These are phyloP conservation scores for Russula griseocarnosa DNA, from an alignment of 768 basidiomycete genomes.

Conservation along the genomic window DNA sequence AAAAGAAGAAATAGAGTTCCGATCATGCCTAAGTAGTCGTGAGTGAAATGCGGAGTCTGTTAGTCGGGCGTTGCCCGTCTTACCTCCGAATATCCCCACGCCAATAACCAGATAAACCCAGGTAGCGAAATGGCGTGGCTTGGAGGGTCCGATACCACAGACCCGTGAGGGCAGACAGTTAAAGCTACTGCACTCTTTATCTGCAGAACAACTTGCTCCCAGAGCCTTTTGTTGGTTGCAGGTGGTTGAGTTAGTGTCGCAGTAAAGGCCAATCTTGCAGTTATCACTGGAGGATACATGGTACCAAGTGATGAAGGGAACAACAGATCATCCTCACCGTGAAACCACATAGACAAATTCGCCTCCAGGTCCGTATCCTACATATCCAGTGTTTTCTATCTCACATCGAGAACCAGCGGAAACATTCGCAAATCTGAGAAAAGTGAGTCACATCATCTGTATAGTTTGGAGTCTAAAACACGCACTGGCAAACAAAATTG, in stretches of 20 bases:
- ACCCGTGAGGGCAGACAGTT: slow-evolving; percentile 60
- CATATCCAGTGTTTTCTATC: slow-evolving; percentile 77
- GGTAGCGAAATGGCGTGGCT: slow-evolving; percentile 55
- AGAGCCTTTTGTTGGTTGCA: slow-evolving; percentile 59
- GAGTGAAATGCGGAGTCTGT: background rate
- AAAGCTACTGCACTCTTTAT: slow-evolving; percentile 67
- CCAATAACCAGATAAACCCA: slow-evolving; percentile 74
- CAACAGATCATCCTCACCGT: slow-evolving; percentile 44
- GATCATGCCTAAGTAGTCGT: slow-evolving; percentile 55
- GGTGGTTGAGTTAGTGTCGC: slow-evolving; percentile 54
- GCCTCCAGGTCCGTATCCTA: slow-evolving; percentile 52
- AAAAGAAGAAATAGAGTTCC: slow-evolving; percentile 66
- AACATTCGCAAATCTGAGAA: slow-evolving; percentile 69
- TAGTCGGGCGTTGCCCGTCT: slow-evolving; percentile 25
- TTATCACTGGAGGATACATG: slow-evolving; percentile 49
- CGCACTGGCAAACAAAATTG: slow-evolving; percentile 78
- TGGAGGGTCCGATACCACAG: slow-evolving; percentile 60
- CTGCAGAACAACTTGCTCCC: slow-evolving; percentile 56
- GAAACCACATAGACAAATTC: slow-evolving; percentile 80
- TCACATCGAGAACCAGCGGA: slow-evolving; percentile 60
- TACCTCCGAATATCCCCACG: slow-evolving; percentile 69
- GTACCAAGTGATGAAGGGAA: slow-evolving; percentile 2
- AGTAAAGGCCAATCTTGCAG: slow-evolving; percentile 70
- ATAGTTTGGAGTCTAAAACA: slow-evolving; percentile 20
- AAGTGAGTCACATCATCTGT: background rate